phyloP scores from a whole-genome alignment of 148 eudicot species.

The Camellia granthamiana region DNA sequence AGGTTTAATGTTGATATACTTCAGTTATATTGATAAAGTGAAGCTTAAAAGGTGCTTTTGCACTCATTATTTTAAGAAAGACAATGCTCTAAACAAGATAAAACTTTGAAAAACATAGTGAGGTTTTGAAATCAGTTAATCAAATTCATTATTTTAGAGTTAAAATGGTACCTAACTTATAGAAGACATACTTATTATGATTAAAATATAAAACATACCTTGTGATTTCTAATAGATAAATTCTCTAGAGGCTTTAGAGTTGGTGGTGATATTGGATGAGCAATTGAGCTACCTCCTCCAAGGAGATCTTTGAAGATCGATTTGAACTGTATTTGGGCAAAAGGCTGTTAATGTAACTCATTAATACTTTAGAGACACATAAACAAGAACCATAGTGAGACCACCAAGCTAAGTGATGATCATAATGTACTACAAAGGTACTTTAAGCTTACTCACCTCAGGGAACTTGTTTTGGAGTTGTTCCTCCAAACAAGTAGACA shows the following conservation, averaged over 20 bases:
- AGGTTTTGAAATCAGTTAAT: not conserved
- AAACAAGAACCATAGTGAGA: not conserved
- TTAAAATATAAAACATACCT: slow-evolving; percentile 34
- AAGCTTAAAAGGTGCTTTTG: too few species aligned
- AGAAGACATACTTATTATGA: not conserved
- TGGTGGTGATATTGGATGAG: slow-evolving; percentile 30
- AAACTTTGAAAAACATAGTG: too few species aligned
- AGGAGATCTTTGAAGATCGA: slow-evolving; percentile 27
- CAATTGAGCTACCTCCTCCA: slow-evolving; percentile 29
- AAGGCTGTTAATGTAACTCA: not conserved
- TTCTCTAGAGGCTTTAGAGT: slow-evolving; percentile 9
- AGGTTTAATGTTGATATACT: too few species aligned
- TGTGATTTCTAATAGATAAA: slow-evolving; percentile 19
- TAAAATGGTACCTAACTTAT: not conserved
- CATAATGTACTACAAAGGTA: not conserved
- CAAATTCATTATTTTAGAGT: not conserved
- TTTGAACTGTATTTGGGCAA: slow-evolving; percentile 37
- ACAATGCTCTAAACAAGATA: too few species aligned
- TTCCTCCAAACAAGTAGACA: slow-evolving; percentile 58
- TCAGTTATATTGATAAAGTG: too few species aligned
- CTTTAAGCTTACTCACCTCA: slow-evolving; percentile 35
- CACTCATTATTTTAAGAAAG: too few species aligned
- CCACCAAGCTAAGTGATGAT: not conserved
- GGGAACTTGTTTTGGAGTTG: slow-evolving; percentile 40
- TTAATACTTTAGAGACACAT: not conserved